Evolutionary conservation across 75 land plant genomes (phyloP), one percentile per base, ranked within the genome.

Genomic region (Azolla pinnata): DNA sequence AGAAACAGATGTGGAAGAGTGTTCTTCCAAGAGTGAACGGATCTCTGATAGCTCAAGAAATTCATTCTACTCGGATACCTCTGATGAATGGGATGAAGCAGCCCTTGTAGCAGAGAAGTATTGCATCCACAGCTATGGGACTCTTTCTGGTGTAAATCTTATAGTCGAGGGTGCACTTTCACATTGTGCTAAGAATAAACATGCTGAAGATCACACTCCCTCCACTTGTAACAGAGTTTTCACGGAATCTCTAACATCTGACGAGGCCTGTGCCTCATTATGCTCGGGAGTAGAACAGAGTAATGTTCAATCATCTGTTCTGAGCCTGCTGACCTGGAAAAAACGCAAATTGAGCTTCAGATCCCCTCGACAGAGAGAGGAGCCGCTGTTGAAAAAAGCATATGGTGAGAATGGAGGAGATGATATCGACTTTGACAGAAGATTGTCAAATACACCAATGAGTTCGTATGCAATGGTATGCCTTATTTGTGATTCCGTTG

Each of bases 371-470:
- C 20, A 73, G n/a, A 88, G 73, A 69, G 97, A 86, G 33, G 89
- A 84, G 60, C 93, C 93, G n/a, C 60, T 88, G 2, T 61, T 88
- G 47, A 92, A 92, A 35, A 92, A 88, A 62, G 76, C 76, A n/a
- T 83, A 78, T 75, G 84, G 75, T 33, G 98, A 92, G 67, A 83
- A 87, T 16, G 97, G 97, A 44, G 97, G 97, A 1, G 97, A 92
- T 75, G 95, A 88, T 58, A 92, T 92, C 54, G 97, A 92, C 60
- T 85, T 68, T 84, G 89, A 88, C 54, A 81, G 97, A 0, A 60
- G 93, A 48, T 87, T 81, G 35, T 64, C 83, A 48, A 77, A 66
- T 40, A 77, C 78, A 8, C 67, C 87, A 28, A 76, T 79, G 60
- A 63, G 63, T 7, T 68, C 66, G 26, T 33, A 50, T 30, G 48